Base-by-base conservation (phyloP, 805 yeast species). In the Debaryomyces hansenii region DNA sequence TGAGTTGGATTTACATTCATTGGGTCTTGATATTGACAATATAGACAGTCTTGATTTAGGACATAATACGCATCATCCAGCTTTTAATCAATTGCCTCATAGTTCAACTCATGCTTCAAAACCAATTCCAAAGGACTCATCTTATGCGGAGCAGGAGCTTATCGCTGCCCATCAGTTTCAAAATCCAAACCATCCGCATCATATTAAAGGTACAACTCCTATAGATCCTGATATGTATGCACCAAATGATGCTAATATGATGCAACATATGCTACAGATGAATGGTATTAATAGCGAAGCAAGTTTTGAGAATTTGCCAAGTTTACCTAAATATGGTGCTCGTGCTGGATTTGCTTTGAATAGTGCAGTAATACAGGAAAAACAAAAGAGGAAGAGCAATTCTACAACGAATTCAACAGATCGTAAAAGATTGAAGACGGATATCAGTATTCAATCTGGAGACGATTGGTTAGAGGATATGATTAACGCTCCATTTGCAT, bases 401-500 rank as follows among this genome's bases (percentile, higher is more conserved):
- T 11, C 18, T 20, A 21, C 42, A 43, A 31, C 5, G 2, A 12
- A 5, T 20, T 39, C 11, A 32, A 12, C 29, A 31, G 20, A 36
- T 14, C 38, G 5, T 43, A 49, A 40, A 37, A 44, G 20, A 18
- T 20, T 11, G 43, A 46, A 20, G 10, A 16, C 33, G 10, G 46
- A 44, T 15, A 5, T 31, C 16, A 12, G 11, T 5, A n/a, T 31
- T 8, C 34, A n/a, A 8, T 6, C 34, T 4, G 48, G 48, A 16
- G 35, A 36, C 27, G 84, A 81, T 48, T 85, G 92, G 91, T 67
- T 87, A 12, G 75, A 81, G 28, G 90, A 85, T 51, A 84, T 87
- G 54, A 79, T 86, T 41, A 81, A 74, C 45, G 80, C 87, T 1
- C 87, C 90, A 5, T 75, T 79, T 51, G 87, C 83, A 40, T 73